Base-by-base conservation (phyloP, 1,284 basidiomycete species). In the Amylostereum chailletii region DNA sequence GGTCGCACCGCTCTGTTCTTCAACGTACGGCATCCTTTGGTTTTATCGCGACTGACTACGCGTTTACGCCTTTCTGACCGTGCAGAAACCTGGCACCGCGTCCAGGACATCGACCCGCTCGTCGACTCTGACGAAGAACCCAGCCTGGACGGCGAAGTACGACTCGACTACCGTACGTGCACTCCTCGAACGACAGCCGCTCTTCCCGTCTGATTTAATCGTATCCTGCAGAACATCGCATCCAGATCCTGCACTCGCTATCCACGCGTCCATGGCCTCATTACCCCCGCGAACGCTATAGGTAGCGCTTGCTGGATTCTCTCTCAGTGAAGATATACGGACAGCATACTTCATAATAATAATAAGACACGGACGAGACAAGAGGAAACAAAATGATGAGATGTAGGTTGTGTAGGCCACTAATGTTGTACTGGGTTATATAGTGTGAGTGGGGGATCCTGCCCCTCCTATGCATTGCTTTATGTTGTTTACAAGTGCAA, bases 61-160 rank as follows among this genome's bases (percentile, higher is more conserved):
- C 19, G 19, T 19, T 19, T 19, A 19, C 19, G 19, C 19, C 19
- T 19, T 19, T 19, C 19, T 19, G 19, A 19, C 19, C 45, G 30
- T 45, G 42, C 62, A 88, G 86, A 87, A 51, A 82, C 85, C 8
- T 87, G 83, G 83, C 76, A 84, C 58, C 68, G 79, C 40, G 72
- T 79, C 34, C 72, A 71, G 39, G 76, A 73, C 34, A 73, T 71
- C 37, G 83, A 89, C 57, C 80, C 85, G 7, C 67, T 88, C 9
- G 68, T 68, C 10, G 83, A 86, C 65, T 88, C 85, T 5, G 86
- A 88, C 57, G 80, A 84, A 47, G 86, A 89, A 58, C 65, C 71
- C 47, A 43, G 69, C 68, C 37, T 56, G 49, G 81, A 86, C 54
- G 79, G 84, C 51, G 71, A 83, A 54, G 70, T 75, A 47, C 71